Percentiles rank a stretch among this genome's conserved stretches.
These are phyloP conservation scores for Passiflora organensis DNA, from an alignment of 345 rosid genomes.

Conservation along the genomic window DNA sequence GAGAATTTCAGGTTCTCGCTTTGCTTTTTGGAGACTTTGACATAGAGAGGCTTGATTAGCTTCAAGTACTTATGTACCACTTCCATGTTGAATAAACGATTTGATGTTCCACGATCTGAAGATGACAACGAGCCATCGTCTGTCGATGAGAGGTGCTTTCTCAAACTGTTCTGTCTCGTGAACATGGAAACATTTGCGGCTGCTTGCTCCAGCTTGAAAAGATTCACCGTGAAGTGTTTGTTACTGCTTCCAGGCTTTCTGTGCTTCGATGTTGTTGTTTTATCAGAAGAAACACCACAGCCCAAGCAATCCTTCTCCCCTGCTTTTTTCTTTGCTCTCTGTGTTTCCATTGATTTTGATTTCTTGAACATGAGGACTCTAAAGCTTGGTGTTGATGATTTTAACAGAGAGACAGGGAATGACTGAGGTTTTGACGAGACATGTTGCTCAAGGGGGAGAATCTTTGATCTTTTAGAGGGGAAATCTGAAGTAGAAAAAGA, in stretches of 20 bases:
- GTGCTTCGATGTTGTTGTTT: constrained; percentile 12
- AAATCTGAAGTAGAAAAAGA: constrained; percentile 30
- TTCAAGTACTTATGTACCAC: constrained; percentile 24
- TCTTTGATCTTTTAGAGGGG: constrained; percentile 50
- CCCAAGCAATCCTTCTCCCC: constrained; percentile 12
- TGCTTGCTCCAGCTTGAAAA: constrained; percentile 34
- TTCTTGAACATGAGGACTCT: constrained; percentile 52
- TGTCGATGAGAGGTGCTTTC: constrained; percentile 11
- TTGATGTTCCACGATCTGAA: constrained; percentile 12
- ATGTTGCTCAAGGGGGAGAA: constrained; percentile 57
- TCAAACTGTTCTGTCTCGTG: constrained; percentile 31
- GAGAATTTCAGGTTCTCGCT: constrained; percentile 24
- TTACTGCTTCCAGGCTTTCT: constrained; percentile 21
- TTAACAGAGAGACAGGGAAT: constrained; percentile 45
- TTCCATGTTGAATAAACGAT: constrained; percentile 15
- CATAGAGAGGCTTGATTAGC: constrained; percentile 20
- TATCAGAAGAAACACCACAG: too few relatives aligned
- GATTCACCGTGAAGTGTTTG: constrained; percentile 37
- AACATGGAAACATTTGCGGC: constrained; percentile 17
- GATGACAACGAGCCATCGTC: constrained; percentile 6
- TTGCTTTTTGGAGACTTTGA: constrained; percentile 36
- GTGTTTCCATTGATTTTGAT: constrained; percentile 36
- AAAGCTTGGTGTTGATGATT: constrained; percentile 51
- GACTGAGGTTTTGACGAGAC: constrained; percentile 44
- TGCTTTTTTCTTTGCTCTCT: constrained; percentile 14